Evolutionary conservation across 371 early-diverging fungal species (phyloP).

Genomic region (Circinella minor): DNA sequence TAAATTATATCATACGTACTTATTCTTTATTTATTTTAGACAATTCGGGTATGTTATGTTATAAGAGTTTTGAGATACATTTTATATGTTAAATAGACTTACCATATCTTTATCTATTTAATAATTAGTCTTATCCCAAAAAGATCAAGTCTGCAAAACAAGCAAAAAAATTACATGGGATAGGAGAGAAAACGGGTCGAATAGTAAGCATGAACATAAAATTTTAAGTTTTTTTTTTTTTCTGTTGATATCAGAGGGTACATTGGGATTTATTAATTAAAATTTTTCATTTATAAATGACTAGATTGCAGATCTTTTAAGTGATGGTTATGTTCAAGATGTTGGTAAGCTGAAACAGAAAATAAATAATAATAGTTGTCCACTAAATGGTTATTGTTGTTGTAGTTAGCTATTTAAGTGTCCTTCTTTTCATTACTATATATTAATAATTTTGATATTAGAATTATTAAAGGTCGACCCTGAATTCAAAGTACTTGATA

Average conservation of each 20-base stretch:
- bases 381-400: too few relatives aligned
- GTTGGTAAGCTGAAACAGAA: constrained; percentile 16
- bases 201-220: constrained; percentile 16
- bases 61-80: not conserved
- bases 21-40: not conserved
- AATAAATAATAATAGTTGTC: too few relatives aligned
- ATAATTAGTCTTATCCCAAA: constrained; percentile 16
- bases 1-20: too few relatives aligned
- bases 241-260: not conserved
- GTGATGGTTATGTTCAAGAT: constrained; percentile 17
- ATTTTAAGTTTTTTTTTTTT: too few relatives aligned
- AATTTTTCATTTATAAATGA: not conserved
- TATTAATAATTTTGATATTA: not conserved
- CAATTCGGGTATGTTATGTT: not conserved
- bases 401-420: too few relatives aligned
- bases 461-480: constrained; percentile 16
- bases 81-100: too few relatives aligned
- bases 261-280: not conserved
- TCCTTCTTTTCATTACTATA: too few relatives aligned
- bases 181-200: constrained; percentile 26
- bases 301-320: constrained; percentile 23
- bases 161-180: constrained; percentile 14
- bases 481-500: constrained; percentile 16
- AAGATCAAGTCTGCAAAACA: constrained; percentile 15
- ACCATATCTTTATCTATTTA: not conserved